Percentiles rank a stretch among this genome's conserved stretches.
phyloP scores from a whole-genome alignment of 805 yeast species.

The Teunomyces aglyptinius region DNA sequence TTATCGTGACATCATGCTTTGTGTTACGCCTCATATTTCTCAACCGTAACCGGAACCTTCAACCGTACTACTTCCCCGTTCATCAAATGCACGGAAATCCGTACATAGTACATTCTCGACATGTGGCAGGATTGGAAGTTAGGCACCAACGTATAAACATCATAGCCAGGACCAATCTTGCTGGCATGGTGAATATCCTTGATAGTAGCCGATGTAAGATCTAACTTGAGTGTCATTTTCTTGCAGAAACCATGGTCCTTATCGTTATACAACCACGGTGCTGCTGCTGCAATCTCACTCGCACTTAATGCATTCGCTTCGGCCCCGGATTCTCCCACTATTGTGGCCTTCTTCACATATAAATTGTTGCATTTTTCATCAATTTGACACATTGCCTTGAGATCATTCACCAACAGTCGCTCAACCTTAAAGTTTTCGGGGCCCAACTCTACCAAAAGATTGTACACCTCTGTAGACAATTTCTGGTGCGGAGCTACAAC shows the following conservation, averaged over 20 bases:
- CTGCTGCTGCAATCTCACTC: not conserved
- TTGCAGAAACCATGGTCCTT: constrained; percentile 5
- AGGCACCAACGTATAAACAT: constrained; percentile 33
- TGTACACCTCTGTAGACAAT: constrained; percentile 17
- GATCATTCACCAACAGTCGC: constrained; percentile 26
- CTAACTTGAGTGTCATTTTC: constrained; percentile 14
- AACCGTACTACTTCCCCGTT: constrained; percentile 21
- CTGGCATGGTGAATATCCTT: constrained; percentile 11
- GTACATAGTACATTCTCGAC: constrained; percentile 32
- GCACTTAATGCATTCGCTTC: constrained; percentile 8
- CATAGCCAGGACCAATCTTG: constrained; percentile 11
- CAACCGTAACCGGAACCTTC: constrained; percentile 31
- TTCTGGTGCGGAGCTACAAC: constrained; percentile 22
- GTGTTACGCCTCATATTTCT: constrained; percentile 13
- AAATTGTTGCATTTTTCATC: constrained; percentile 27
- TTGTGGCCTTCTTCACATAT: constrained; percentile 9
- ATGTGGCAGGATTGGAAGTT: constrained; percentile 36
- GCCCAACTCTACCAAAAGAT: constrained; percentile 20
- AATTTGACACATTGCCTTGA: constrained; percentile 26
- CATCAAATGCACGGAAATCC: constrained; percentile 17
- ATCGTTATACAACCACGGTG: constrained; percentile 11
- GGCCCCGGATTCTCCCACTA: constrained; percentile 9
- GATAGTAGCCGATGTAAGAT: constrained; percentile 12
- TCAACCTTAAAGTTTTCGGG: constrained; percentile 27
- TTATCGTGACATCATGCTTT: not conserved